Conservation (phyloP, 1,139 yeast species). For the Hansenula sp. region DNA sequence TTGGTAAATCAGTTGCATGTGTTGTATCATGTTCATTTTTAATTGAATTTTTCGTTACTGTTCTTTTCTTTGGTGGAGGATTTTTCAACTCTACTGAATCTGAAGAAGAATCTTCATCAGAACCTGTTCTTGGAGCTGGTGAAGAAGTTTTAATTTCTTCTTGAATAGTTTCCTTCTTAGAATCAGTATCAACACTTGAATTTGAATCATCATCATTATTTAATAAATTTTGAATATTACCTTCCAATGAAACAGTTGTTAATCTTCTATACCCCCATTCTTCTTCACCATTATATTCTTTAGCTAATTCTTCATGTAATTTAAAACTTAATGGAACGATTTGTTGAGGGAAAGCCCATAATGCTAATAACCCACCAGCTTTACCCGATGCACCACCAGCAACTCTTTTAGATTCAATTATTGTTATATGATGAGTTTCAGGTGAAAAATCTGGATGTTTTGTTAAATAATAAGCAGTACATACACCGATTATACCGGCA, state of each 20-base stretch:
- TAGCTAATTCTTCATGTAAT: slow-evolving; percentile 79
- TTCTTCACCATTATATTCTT: slow-evolving; percentile 69
- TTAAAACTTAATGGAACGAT: slow-evolving; percentile 85
- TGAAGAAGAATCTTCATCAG: slow-evolving; percentile 11
- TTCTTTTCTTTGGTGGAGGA: slow-evolving; percentile 24
- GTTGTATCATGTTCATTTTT: slow-evolving; percentile 27
- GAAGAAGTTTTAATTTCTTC: background rate
- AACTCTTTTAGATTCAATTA: slow-evolving; percentile 86
- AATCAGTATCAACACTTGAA: background rate
- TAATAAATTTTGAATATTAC: slow-evolving; percentile 48
- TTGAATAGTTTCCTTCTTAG: background rate
- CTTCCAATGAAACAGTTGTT: slow-evolving; percentile 84
- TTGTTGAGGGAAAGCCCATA: slow-evolving; percentile 97
- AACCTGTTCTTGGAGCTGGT: slow-evolving; percentile 10
- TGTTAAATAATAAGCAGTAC: slow-evolving; percentile 87
- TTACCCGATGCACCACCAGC: slow-evolving; percentile 98
- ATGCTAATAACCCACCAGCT: slow-evolving; percentile 92
- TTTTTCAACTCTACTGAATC: slow-evolving; percentile 8
- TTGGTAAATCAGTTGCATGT: slow-evolving; percentile 46
- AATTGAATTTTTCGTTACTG: slow-evolving; percentile 36
- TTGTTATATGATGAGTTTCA: slow-evolving; percentile 70
- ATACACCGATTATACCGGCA: slow-evolving; percentile 95
- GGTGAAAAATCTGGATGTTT: slow-evolving; percentile 78
- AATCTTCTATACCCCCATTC: slow-evolving; percentile 94
- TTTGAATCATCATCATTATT: slow-evolving; percentile 18